Percentiles rank a stretch among this genome's conserved stretches.
These are phyloP conservation scores for Trichosporon ovoides DNA, from an alignment of 1,284 basidiomycete genomes.

Conservation along the genomic window DNA sequence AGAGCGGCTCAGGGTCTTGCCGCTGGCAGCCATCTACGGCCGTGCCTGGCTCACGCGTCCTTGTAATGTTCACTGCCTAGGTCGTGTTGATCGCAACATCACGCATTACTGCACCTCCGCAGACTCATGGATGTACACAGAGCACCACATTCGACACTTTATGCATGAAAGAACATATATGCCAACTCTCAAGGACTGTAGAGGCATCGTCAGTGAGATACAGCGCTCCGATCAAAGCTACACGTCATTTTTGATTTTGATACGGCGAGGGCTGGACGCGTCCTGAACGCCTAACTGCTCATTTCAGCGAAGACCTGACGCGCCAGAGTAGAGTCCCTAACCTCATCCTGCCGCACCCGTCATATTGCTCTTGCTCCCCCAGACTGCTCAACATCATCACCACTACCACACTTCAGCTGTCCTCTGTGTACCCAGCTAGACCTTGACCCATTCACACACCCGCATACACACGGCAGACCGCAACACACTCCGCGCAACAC, in stretches of 20 bases:
- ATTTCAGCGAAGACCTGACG: neutral
- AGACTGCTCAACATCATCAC: neutral
- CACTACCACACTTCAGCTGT: neutral
- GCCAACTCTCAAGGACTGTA: no score
- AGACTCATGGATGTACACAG: no score
- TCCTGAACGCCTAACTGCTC: conserved; percentile 7
- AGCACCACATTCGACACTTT: no score
- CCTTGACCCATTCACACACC: neutral
- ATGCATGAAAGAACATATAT: no score
- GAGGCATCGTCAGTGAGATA: neutral
- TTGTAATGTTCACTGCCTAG: neutral
- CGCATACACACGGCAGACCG: no score
- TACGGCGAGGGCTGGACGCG: neutral
- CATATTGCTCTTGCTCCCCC: neutral
- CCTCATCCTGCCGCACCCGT: no score
- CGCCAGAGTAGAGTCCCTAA: no score
- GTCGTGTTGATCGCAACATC: no score
- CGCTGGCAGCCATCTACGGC: neutral
- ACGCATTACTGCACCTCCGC: no score
- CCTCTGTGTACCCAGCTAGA: no score
- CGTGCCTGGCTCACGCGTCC: conserved; percentile 5
- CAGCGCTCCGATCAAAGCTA: no score
- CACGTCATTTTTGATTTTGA: conserved; percentile 11
- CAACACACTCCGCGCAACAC: no score
- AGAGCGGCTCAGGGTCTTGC: neutral